phyloP scores from a whole-genome alignment of 495 filamentous ascomycete species.

The Astrothelium macrocarpum region DNA sequence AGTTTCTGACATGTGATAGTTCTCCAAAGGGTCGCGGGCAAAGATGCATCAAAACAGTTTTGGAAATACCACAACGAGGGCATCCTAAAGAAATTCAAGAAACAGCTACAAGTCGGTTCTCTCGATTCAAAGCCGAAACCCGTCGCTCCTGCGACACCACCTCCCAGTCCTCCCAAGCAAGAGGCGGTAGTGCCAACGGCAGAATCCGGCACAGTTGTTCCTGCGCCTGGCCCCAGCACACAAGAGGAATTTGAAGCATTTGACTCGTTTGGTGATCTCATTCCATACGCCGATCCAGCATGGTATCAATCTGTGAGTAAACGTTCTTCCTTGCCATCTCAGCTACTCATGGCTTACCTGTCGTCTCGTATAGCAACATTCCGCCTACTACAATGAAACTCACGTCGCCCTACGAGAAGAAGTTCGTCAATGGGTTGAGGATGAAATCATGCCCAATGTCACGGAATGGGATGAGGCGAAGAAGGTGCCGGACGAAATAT shows the following conservation, averaged over 20 bases:
- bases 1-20: slow-evolving; percentile 40
- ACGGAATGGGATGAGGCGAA: slow-evolving; percentile 95
- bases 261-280: slow-evolving; percentile 74
- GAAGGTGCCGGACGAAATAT: slow-evolving; percentile 76
- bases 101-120: slow-evolving; percentile 78
- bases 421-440: slow-evolving; percentile 83
- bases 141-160: slow-evolving; percentile 40
- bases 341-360: slow-evolving; percentile 13
- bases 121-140: slow-evolving; percentile 70
- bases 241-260: slow-evolving; percentile 53
- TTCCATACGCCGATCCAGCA: slow-evolving; percentile 83
- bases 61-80: slow-evolving; percentile 98
- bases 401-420: slow-evolving; percentile 85
- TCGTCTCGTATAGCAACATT: slow-evolving; percentile 60
- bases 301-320: slow-evolving; percentile 91
- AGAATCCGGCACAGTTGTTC: slow-evolving; percentile 38
- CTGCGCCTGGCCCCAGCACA: slow-evolving; percentile 35
- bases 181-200: slow-evolving; percentile 39
- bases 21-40: slow-evolving; percentile 83
- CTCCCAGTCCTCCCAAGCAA: slow-evolving; percentile 46
- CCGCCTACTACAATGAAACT: slow-evolving; percentile 88
- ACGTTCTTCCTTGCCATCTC: not conserved
- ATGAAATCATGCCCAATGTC: slow-evolving; percentile 81
- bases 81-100: slow-evolving; percentile 92
- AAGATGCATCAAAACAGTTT: slow-evolving; percentile 96